phyloP scores from a whole-genome alignment of 768 basidiomycete species.

The Calocera cornea region DNA sequence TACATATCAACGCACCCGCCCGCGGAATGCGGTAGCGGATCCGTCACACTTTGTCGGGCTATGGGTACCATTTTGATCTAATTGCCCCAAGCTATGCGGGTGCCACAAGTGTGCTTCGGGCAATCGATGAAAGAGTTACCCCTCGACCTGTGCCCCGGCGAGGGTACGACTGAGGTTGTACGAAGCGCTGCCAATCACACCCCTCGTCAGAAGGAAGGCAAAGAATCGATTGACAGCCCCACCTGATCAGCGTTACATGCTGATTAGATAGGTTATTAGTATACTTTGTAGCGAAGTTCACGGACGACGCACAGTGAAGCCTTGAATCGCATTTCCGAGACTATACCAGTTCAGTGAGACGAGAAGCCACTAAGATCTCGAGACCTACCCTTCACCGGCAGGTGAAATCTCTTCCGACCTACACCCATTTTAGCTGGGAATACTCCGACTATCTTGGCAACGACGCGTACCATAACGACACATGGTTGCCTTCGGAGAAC shows the following conservation, averaged over 20 bases:
- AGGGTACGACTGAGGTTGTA: slow-evolving; percentile 1
- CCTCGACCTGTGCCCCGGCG: neutral
- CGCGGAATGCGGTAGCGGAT: no score
- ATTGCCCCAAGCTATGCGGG: no score
- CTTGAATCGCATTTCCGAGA: slow-evolving; percentile 77
- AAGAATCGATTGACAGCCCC: neutral
- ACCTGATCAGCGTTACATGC: neutral
- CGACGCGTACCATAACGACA: neutral
- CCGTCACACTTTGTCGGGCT: no score
- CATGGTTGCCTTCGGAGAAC: neutral
- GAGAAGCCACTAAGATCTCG: neutral
- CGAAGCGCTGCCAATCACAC: neutral
- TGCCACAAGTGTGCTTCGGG: neutral
- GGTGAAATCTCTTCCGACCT: slow-evolving; percentile 26
- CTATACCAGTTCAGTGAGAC: slow-evolving; percentile 24
- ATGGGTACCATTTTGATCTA: no score
- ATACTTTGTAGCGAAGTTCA: neutral
- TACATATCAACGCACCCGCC: no score
- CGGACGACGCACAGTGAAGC: slow-evolving; percentile 40
- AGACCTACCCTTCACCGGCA: slow-evolving; percentile 58
- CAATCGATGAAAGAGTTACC: neutral
- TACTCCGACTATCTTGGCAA: slow-evolving; percentile 8
- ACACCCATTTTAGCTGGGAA: neutral
- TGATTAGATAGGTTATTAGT: neutral
- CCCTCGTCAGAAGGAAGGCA: neutral